Base-by-base conservation (phyloP, 495 filamentous ascomycete genomes). In the Aspergillus olivimuriae region DNA sequence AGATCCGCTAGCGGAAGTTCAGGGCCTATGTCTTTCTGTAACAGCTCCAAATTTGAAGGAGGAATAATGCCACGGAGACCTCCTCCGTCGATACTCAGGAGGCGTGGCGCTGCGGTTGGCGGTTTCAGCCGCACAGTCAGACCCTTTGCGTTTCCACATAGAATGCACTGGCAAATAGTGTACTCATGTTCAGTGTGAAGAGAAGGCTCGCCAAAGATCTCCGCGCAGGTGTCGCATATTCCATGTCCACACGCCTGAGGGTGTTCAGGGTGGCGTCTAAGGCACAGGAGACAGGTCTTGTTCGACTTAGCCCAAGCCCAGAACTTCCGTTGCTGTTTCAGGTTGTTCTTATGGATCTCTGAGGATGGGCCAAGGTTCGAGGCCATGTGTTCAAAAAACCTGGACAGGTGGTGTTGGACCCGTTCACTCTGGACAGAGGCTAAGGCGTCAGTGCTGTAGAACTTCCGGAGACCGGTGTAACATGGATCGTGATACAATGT, bases 81-180 rank as follows among this genome's bases (percentile, higher is more conserved):
- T 30, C 58, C 59, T 24, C 57, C 54, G 45, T 67, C 56, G 24
- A 67, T 52, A 36, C 54, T 57, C 10, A 67, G 47, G 5, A 67
- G 46, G 2, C 53, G 31, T 11, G 49, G 35, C 1, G 54, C 55
- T 9, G 56, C 48, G 1, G 59, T 67, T 4, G 50, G 46, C 2
- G 59, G 61, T 33, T 63, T 57, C 18, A 61, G 21, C n/a, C 39
- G 43, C 3, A 58, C 46, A 9, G 23, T 43, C 1, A 39, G 38
- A 2, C 19, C 14, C 17, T 30, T 41, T 14, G 18, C 7, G 4
- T 16, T 21, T 6, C 42, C 24, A 40, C 48, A 41, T 17, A 57
- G 45, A 3, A 48, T 18, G 31, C 51, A 60, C 2, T 28, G 12
- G 10, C 26, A 20, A 8, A 50, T 36, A 11, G 23, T 4, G 42